Base-by-base conservation (phyloP, 345 rosid genomes). In the Gossypium sturtianum region DNA sequence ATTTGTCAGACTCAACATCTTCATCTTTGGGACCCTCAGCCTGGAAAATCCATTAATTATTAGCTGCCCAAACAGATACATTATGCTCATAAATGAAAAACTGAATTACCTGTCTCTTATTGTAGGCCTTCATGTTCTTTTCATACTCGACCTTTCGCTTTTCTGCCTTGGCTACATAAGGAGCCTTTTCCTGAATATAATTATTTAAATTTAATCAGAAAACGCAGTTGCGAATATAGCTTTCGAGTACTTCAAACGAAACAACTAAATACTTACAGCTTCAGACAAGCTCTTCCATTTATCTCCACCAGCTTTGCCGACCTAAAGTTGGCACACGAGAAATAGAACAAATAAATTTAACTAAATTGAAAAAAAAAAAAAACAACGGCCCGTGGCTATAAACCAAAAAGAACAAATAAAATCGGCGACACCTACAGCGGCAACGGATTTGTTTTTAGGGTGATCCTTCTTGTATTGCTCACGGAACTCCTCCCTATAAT, bases 241-340 rank as follows among this genome's bases (percentile, higher is more conserved):
- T 20, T 19, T 22, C 17, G 2, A 12, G 20, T 0, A 15, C 13
- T 5, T 20, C 9, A 25, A 43, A 20, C 47, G 9, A 43, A 17
- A 15, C 43, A 38, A 45, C 4, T 47, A 62, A 2, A 2, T 23
- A 80, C 78, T 72, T 76, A 94, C 98, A 23, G 89, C 76, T 0
- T 87, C 97, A 1, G 98, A 83, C 83, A 94, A 7, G 1, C 97
- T 90, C 76, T 94, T 94, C 98, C 98, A 94, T 74, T 86, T 94
- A 34, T 86, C 16, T 43, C 97, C 98, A 73, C 93, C 96, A 80
- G 96, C 98, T 80, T 94, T 94, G 3, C 97, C 97, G 63, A 95
- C 98, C 98, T 91, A 45, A n/a, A 19, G 13, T 15, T 52, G 1
- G 59, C 12, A 23, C 7, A 1, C 10, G 10, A 7, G 23, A 29